Base-by-base conservation (phyloP, 2,329 filamentous ascomycete species). In the Ceratocystis diversiconidia region DNA sequence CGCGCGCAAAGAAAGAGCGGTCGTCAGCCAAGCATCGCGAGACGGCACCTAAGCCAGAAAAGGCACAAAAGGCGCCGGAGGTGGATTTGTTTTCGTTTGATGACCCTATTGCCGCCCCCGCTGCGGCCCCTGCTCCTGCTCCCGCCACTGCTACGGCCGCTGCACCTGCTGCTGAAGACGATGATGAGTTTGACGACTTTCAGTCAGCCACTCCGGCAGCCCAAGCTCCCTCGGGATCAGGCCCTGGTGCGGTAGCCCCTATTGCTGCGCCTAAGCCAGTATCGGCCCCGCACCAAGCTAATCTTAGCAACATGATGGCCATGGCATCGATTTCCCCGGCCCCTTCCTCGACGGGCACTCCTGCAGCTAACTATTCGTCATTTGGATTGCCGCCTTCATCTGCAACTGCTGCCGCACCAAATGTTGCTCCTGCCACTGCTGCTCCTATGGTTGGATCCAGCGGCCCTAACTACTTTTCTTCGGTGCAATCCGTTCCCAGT, bases 181-280 rank as follows among this genome's bases (percentile, higher is more conserved):
- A 96, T 69, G 92, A 96, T 70, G 94, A 96, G 69, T 97, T 97
- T 72, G 94, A 97, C 73, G 94, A 99, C 73, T 97, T 97, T 80
- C 90, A 96, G 75, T 95, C 91, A 22, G 92, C 92, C 15, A 79
- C 88, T 2, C 83, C 87, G 2, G 78, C 84, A 30, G 72, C 79
- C 15, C 75, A 75, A n/a, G 73, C 79, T 10, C 74, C 79, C 19
- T 75, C 80, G 69, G 70, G 78, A 25, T 30, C 55, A 22, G 30
- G n/a, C 5, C 62, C 64, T 41, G 36, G 62, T 25, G 81, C 79
- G 4, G 79, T 84, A 0, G 77, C 78, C 1, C 82, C 80, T 8
- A 78, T 82, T 3, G 79, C 69, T 84, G 68, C 87, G 10, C 92
- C 92, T 2, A 85, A 92, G 74, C 92, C 94, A 22, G 82, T 95